Percentiles rank a stretch among this genome's conserved stretches.
phyloP scores from a whole-genome alignment of 2,329 filamentous ascomycete genomes.

The Botrytis paeoniae region DNA sequence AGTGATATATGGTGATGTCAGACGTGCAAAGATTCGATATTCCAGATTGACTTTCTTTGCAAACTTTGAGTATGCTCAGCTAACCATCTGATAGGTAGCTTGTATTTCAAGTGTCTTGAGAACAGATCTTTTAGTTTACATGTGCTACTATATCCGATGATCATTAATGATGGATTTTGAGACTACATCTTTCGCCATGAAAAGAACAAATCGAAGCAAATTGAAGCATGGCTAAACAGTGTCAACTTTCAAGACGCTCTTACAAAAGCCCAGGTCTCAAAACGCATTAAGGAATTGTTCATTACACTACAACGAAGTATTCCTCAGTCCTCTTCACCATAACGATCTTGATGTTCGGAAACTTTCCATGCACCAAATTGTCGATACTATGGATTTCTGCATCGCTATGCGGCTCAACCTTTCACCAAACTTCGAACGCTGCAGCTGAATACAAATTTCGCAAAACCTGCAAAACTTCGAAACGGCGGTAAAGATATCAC shows the following conservation, averaged over 20 bases:
- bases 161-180: not conserved
- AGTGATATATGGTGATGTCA: not conserved
- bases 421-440: not conserved
- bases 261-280: not conserved
- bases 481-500: constrained; percentile 13
- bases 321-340: not conserved
- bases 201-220: not conserved
- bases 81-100: too few species aligned
- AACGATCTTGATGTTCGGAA: not conserved
- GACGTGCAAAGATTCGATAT: not conserved
- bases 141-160: not conserved
- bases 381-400: not conserved
- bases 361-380: not conserved
- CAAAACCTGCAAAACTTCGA: not conserved
- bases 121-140: not conserved
- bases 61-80: not conserved
- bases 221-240: not conserved
- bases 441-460: not conserved
- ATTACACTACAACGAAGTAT: not conserved
- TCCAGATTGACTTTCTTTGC: not conserved
- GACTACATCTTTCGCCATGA: not conserved
- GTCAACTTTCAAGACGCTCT: not conserved
- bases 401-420: constrained; percentile 10
- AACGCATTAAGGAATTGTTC: not conserved
- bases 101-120: not conserved